Evolutionary conservation across 345 rosid genomes (phyloP).

Genomic region (Litchi chinensis): DNA sequence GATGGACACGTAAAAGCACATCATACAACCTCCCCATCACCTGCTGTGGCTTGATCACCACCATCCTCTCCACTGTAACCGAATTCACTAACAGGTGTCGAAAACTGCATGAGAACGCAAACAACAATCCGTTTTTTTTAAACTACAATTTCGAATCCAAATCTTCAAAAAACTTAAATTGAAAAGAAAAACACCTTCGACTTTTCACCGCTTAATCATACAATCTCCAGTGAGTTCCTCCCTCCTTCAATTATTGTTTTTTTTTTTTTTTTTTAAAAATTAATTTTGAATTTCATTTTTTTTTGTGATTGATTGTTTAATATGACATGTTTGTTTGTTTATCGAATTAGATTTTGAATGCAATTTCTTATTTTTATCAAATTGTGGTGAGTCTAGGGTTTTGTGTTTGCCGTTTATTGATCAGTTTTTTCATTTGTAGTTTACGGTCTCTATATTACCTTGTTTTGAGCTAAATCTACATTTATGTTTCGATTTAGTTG

Average conservation of each 20-base stretch:
- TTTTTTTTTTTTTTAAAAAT: too few relatives aligned
- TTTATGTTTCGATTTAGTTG: not conserved
- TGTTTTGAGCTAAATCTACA: not conserved
- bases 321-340: not conserved
- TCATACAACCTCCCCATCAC: not conserved
- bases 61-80: constrained; percentile 1
- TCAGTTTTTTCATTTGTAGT: not conserved
- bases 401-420: not conserved
- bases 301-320: not conserved
- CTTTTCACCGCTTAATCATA: not conserved
- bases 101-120: not conserved
- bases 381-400: constrained; percentile 15
- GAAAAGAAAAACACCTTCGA: not conserved
- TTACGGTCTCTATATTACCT: not conserved
- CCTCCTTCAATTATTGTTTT: not conserved
- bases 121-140: not conserved
- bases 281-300: not conserved
- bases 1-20: not conserved
- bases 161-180: not conserved
- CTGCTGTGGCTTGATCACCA: not conserved
- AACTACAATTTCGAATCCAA: not conserved
- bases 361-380: not conserved
- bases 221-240: not conserved
- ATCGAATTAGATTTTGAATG: not conserved
- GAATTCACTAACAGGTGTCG: constrained; percentile 5